These are phyloP conservation scores for Bretschneidera sinensis DNA, from an alignment of 345 rosid genomes.

Conservation along the genomic window DNA sequence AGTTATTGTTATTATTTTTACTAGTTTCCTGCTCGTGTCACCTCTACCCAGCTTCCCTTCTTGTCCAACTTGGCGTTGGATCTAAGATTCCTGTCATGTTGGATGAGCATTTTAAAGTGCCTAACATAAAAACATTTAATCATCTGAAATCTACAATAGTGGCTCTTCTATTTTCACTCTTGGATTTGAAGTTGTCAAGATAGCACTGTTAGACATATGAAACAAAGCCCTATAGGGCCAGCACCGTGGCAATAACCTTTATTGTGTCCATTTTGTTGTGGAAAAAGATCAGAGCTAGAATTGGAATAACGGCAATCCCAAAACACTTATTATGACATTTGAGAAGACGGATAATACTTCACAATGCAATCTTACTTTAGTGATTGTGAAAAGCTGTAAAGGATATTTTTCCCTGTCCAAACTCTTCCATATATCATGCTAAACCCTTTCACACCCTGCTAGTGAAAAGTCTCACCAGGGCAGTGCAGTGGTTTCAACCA, in stretches of 20 bases:
- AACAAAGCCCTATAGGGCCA: conserved; percentile 81
- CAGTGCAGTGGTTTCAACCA: conserved; percentile 31
- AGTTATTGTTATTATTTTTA: no score
- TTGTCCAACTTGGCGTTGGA: no score
- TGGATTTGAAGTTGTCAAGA: no score
- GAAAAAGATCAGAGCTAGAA: conserved; percentile 55
- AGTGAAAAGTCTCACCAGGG: conserved; percentile 41
- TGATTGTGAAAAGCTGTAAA: no score
- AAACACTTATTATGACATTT: conserved; percentile 43
- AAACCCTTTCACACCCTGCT: conserved; percentile 51
- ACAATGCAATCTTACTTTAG: conserved; percentile 50
- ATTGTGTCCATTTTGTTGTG: conserved; percentile 58
- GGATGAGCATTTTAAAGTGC: no score
- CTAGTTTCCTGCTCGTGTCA: no score
- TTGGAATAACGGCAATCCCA: conserved; percentile 66
- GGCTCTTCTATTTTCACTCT: no score
- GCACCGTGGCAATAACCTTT: conserved; percentile 52
- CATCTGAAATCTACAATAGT: no score
- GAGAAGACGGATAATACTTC: conserved; percentile 61
- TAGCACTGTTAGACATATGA: no score
- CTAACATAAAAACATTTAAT: no score
- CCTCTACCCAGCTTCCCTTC: no score
- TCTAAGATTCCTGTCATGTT: no score
- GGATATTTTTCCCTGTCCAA: conserved; percentile 53
- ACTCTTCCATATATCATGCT: conserved; percentile 44